Evolutionary conservation across 1,284 basidiomycete genomes (phyloP).

Genomic region (Coniophora puteana): DNA sequence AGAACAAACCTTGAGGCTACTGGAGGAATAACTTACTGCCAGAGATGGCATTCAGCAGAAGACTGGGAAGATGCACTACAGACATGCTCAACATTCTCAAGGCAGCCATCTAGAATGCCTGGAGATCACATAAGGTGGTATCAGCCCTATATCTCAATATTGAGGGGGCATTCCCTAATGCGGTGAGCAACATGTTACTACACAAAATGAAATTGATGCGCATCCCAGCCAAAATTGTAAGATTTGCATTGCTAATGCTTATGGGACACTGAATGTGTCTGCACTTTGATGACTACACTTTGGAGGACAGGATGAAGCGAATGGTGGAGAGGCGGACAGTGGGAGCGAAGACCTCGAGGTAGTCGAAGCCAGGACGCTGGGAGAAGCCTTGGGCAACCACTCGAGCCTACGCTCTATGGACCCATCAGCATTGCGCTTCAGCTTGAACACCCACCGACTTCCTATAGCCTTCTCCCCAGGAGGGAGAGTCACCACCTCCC

Average conservation of each 20-base stretch:
- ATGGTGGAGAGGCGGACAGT: conserved; percentile 19
- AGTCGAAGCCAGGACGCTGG: conserved; percentile 11
- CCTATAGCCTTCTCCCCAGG: too few relatives aligned
- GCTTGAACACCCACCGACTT: too few relatives aligned
- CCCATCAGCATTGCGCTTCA: too few relatives aligned
- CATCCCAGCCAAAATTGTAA: too few relatives aligned
- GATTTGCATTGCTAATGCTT: too few relatives aligned
- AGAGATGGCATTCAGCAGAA: conserved; percentile 18
- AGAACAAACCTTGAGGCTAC: conserved; percentile 6
- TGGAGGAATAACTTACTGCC: conserved; percentile 16
- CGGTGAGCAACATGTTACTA: conserved; percentile 10
- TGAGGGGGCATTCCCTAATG: conserved; percentile 2
- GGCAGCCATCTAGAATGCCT: conserved; percentile 17
- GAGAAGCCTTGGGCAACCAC: conserved; percentile 17
- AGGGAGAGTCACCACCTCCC: too few relatives aligned
- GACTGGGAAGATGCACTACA: conserved; percentile 19
- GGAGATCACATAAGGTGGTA: conserved; percentile 15
- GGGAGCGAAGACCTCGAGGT: conserved; percentile 26
- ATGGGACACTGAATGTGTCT: too few relatives aligned
- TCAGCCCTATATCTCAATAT: conserved; percentile 1
- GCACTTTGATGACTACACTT: too few relatives aligned
- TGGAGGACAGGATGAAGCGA: conserved; percentile 18
- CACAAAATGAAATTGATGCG: too few relatives aligned
- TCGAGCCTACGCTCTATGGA: too few relatives aligned
- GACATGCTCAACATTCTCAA: conserved; percentile 21